Evolutionary conservation across 1,139 yeast species (phyloP).

Genomic region (Debaryomyces udenii): DNA sequence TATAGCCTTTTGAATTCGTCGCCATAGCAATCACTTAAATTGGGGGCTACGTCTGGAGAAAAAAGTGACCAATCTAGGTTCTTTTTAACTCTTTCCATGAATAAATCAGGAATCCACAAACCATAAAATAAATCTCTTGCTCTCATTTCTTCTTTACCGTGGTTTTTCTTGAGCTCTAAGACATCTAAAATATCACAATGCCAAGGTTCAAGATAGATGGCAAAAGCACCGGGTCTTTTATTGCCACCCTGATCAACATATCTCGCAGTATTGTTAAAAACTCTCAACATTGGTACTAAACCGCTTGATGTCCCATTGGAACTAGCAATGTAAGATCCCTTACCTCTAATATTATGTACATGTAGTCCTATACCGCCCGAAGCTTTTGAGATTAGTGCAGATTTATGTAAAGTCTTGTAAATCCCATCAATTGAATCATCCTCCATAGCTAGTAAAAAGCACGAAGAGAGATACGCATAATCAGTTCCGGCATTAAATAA

Average conservation of each 20-base stretch:
- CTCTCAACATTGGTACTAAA: conserved; percentile 86
- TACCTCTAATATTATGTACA: conserved; percentile 79
- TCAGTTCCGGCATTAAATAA: conserved; percentile 83
- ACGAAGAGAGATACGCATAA: conserved; percentile 56
- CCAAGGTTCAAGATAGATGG: conserved; percentile 90
- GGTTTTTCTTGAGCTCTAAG: conserved; percentile 82
- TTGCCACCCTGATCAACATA: conserved; percentile 95
- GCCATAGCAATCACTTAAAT: conserved; percentile 77
- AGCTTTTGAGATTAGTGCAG: conserved; percentile 85
- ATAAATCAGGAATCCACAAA: conserved; percentile 89
- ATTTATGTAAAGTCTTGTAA: conserved; percentile 80
- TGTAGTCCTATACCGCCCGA: conserved; percentile 93
- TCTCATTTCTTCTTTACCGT: conserved; percentile 88
- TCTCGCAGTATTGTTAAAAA: conserved; percentile 87
- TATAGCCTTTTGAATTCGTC: conserved; percentile 76
- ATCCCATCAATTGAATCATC: conserved; percentile 92
- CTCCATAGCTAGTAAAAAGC: conserved; percentile 86
- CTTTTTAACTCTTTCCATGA: conserved; percentile 83
- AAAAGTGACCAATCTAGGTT: conserved; percentile 83
- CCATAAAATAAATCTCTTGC: conserved; percentile 91
- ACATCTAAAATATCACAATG: conserved; percentile 85
- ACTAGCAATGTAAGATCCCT: conserved; percentile 87
- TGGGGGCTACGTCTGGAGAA: conserved; percentile 89
- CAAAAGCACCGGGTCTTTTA: conserved; percentile 93
- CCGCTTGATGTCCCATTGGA: conserved; percentile 91